phyloP scores from a whole-genome alignment of 176 grass and related monocot genomes.

The Carex pumila region DNA sequence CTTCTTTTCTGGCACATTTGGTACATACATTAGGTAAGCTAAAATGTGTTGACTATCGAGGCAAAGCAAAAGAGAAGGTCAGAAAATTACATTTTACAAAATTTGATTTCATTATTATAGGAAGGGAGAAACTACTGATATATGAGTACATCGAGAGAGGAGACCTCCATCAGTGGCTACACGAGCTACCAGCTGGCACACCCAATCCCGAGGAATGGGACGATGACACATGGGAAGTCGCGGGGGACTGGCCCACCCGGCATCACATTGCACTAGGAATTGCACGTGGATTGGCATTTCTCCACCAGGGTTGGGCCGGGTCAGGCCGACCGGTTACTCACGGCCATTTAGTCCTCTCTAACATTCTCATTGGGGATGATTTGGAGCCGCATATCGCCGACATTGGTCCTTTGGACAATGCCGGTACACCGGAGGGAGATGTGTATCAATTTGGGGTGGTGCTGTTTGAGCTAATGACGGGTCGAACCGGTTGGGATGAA shows the following conservation, averaged over 20 bases:
- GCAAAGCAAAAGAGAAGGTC: neutral
- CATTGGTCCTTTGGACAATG: conserved; percentile 11
- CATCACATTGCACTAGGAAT: conserved; percentile 71
- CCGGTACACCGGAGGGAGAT: conserved; percentile 32
- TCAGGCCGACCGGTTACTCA: conserved; percentile 36
- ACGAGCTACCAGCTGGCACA: conserved; percentile 54
- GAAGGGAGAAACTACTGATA: conserved; percentile 48
- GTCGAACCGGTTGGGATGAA: conserved; percentile 49
- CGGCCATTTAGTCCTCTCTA: conserved; percentile 63
- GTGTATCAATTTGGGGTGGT: conserved; percentile 69
- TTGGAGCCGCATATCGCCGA: conserved; percentile 70
- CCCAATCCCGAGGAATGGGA: conserved; percentile 44
- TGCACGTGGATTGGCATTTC: conserved; percentile 69
- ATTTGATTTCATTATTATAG: conserved; percentile 12
- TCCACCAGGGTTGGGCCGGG: conserved; percentile 86
- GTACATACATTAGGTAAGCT: neutral
- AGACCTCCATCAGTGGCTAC: conserved; percentile 80
- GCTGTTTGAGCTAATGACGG: conserved; percentile 76
- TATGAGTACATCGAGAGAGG: conserved; percentile 90
- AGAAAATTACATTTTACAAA: neutral
- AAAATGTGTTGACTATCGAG: neutral
- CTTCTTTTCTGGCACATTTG: neutral
- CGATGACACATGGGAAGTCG: conserved; percentile 36
- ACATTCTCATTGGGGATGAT: conserved; percentile 69
- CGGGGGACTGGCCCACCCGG: conserved; percentile 41